phyloP scores from a whole-genome alignment of 2,329 filamentous ascomycete species.

The Cadophora sp. region DNA sequence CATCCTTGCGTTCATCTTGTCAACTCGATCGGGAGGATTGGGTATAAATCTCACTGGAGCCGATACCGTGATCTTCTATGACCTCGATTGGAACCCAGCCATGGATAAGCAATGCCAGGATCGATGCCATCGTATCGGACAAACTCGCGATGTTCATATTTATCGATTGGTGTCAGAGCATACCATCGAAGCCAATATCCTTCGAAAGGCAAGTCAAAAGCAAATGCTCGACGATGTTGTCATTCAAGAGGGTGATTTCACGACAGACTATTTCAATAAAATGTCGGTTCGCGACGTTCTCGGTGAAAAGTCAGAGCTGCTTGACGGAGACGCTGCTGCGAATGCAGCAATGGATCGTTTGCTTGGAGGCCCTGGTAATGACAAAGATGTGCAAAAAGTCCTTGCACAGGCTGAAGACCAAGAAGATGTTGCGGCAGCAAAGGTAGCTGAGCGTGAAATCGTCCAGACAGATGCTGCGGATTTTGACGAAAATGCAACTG shows the following conservation, averaged over 20 bases:
- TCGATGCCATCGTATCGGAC: constrained; percentile 93
- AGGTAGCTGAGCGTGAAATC: constrained; percentile 87
- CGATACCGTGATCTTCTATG: constrained; percentile 98
- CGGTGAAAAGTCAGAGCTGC: constrained; percentile 57
- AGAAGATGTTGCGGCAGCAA: constrained; percentile 89
- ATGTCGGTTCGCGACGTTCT: constrained; percentile 73
- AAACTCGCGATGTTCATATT: constrained; percentile 97
- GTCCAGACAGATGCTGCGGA: constrained; percentile 83
- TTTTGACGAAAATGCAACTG: constrained; percentile 71
- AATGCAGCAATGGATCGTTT: constrained; percentile 87
- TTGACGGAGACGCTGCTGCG: constrained; percentile 73
- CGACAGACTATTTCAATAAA: constrained; percentile 93
- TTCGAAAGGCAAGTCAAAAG: constrained; percentile 96
- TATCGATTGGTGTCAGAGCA: constrained; percentile 93
- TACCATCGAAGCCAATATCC: constrained; percentile 97
- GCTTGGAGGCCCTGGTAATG: constrained; percentile 64
- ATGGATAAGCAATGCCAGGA: constrained; percentile 99
- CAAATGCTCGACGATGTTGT: constrained; percentile 97
- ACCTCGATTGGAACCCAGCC: constrained; percentile 98
- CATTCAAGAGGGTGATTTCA: constrained; percentile 98
- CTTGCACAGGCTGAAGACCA: constrained; percentile 91
- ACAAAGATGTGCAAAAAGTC: constrained; percentile 71
- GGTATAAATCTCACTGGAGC: constrained; percentile 97
- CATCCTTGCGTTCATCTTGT: constrained; percentile 94
- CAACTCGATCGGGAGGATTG: constrained; percentile 89